Evolutionary conservation across 768 basidiomycete species (phyloP).

Genomic region (Holtermannia corniformis): DNA sequence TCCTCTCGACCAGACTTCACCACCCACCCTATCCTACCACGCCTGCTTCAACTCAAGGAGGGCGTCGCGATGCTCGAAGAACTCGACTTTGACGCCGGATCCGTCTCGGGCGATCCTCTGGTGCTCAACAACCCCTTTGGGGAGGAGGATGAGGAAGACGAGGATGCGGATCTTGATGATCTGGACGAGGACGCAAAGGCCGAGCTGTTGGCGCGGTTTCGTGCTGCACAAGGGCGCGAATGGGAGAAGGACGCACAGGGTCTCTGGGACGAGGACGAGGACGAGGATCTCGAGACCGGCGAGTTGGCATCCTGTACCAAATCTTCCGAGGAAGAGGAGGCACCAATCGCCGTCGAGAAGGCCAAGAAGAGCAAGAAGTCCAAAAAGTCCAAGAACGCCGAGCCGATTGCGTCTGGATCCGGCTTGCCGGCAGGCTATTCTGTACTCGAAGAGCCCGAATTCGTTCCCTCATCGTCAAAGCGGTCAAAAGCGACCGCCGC

Average conservation of each 20-base stretch:
- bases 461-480: slow-evolving; percentile 41
- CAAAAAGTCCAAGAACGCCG: slow-evolving; percentile 16
- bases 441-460: slow-evolving; percentile 64
- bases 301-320: slow-evolving; percentile 55
- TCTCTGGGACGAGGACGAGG: slow-evolving; percentile 28
- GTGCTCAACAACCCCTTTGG: slow-evolving; percentile 5
- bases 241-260: slow-evolving; percentile 37
- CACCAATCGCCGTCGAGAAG: slow-evolving; percentile 15
- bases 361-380: slow-evolving; percentile 18
- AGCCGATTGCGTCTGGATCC: slow-evolving; percentile 38
- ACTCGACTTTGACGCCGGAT: slow-evolving; percentile 55
- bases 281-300: slow-evolving; percentile 40
- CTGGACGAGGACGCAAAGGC: slow-evolving; percentile 37
- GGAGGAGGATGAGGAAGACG: slow-evolving; percentile 45
- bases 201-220: slow-evolving; percentile 15
- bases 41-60: slow-evolving; percentile 74
- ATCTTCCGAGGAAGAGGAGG: slow-evolving; percentile 12
- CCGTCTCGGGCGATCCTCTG: slow-evolving; percentile 26
- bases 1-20: slow-evolving; percentile 51
- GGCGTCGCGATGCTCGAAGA: slow-evolving; percentile 71
- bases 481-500: slow-evolving; percentile 1
- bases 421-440: slow-evolving; percentile 45
- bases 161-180: slow-evolving; percentile 30
- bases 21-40: slow-evolving; percentile 60
- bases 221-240: slow-evolving; percentile 7